phyloP scores from a whole-genome alignment of 2,329 filamentous ascomycete species.

The Tolypocladium album region DNA sequence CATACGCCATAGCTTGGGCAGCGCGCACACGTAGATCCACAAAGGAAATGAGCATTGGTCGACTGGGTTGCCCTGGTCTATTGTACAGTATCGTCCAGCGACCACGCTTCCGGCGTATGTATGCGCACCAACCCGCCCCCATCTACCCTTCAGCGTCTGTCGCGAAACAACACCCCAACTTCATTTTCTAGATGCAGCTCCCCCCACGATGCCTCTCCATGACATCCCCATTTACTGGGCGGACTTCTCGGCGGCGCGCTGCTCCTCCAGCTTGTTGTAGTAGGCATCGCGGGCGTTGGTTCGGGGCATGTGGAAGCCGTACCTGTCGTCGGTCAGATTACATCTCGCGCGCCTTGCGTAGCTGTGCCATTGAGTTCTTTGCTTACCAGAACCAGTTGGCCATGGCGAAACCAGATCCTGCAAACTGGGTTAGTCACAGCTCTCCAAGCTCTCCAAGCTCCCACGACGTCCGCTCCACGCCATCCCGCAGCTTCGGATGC shows the following conservation, averaged over 20 bases:
- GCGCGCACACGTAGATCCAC: not conserved
- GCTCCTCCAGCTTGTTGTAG: slow-evolving; percentile 48
- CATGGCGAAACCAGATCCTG: slow-evolving; percentile 43
- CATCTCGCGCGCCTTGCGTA: not conserved
- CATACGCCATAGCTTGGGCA: not conserved
- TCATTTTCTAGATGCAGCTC: not conserved
- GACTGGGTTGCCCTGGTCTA: slow-evolving; percentile 15
- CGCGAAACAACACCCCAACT: slow-evolving; percentile 1
- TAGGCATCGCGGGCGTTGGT: slow-evolving; percentile 46
- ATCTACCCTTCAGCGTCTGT: slow-evolving; percentile 1
- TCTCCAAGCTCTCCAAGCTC: not conserved
- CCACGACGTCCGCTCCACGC: not conserved
- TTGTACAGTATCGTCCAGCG: slow-evolving; percentile 14
- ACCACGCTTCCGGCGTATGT: slow-evolving; percentile 11
- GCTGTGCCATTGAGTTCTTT: not conserved
- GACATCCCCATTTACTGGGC: slow-evolving; percentile 9
- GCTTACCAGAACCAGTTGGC: slow-evolving; percentile 49
- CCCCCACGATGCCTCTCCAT: not conserved
- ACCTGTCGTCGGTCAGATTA: slow-evolving; percentile 29
- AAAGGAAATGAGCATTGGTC: slow-evolving; percentile 8
- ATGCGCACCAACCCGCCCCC: slow-evolving; percentile 3
- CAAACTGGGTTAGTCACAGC: slow-evolving; percentile 20
- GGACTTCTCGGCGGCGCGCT: slow-evolving; percentile 33
- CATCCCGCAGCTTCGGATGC: slow-evolving; percentile 8
- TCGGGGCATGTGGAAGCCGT: slow-evolving; percentile 52